Percentiles rank a stretch among this genome's conserved stretches.
These are phyloP conservation scores for Fusarium verticillioides DNA, from an alignment of 2,329 filamentous ascomycete species.

Conservation along the genomic window DNA sequence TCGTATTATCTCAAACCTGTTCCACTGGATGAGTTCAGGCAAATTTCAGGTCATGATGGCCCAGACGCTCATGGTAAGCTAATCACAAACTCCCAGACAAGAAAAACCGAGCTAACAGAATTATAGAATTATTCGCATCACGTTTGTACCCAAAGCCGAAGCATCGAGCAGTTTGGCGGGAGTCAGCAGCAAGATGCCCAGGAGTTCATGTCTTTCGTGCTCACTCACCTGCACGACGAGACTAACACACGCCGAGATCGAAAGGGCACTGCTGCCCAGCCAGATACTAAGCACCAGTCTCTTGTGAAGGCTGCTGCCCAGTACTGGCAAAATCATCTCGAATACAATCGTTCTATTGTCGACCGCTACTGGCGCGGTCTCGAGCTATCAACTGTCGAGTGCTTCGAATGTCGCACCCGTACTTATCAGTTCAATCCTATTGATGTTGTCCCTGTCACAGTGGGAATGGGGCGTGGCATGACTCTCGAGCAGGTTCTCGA, in stretches of 20 bases:
- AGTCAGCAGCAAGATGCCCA: conserved; percentile 88
- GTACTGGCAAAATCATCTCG: conserved; percentile 79
- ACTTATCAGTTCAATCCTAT: conserved; percentile 57
- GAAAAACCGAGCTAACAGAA: conserved; percentile 35
- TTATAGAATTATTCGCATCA: conserved; percentile 65
- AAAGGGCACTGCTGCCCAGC: conserved; percentile 46
- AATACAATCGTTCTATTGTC: conserved; percentile 78
- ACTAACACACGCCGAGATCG: conserved; percentile 72
- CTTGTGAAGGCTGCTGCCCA: conserved; percentile 70
- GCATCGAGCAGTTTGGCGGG: conserved; percentile 70
- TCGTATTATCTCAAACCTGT: conserved; percentile 68
- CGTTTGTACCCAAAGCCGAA: conserved; percentile 48
- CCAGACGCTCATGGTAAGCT: conserved; percentile 67
- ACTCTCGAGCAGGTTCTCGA: conserved; percentile 71
- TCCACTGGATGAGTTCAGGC: conserved; percentile 66
- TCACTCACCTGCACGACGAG: conserved; percentile 86
- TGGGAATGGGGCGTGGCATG: conserved; percentile 47
- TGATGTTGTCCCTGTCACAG: conserved; percentile 65
- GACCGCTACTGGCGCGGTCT: conserved; percentile 84
- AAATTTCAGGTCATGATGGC: conserved; percentile 63
- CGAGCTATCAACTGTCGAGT: conserved; percentile 77
- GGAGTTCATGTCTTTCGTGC: conserved; percentile 86
- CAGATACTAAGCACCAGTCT: conserved; percentile 48
- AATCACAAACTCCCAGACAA: neutral
- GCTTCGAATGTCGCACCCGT: conserved; percentile 66